These are phyloP conservation scores for Venturia effusa DNA, from an alignment of 2,329 filamentous ascomycete species.

Conservation along the genomic window DNA sequence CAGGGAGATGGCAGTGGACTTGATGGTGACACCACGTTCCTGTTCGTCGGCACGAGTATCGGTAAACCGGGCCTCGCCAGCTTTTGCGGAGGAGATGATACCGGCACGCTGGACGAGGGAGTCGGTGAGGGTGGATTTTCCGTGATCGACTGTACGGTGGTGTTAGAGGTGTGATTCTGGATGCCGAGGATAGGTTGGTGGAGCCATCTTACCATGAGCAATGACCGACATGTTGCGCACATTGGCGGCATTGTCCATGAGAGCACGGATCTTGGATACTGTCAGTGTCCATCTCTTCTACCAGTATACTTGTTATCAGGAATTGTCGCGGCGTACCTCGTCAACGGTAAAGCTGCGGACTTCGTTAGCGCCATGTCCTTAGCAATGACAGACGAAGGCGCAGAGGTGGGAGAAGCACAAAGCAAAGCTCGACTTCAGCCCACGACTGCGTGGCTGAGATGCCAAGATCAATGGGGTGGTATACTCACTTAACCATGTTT, in stretches of 20 bases:
- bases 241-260: constrained; percentile 71
- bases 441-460: background rate
- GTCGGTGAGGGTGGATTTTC: constrained; percentile 99
- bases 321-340: constrained; percentile 46
- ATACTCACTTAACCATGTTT: constrained; percentile 99
- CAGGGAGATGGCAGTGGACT: constrained; percentile 98
- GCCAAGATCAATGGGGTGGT: background rate
- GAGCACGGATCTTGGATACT: constrained; percentile 50
- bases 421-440: background rate
- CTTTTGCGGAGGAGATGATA: constrained; percentile 98
- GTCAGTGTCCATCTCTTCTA: constrained; percentile 7
- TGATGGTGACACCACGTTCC: constrained; percentile 99
- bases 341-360: constrained; percentile 86
- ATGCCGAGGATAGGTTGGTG: background rate
- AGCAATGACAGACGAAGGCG: background rate
- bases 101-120: constrained; percentile 97
- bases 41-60: constrained; percentile 97
- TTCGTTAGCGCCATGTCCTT: background rate
- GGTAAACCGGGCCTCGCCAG: constrained; percentile 89
- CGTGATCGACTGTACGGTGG: constrained; percentile 69
- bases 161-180: constrained; percentile 1
- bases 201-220: constrained; percentile 64
- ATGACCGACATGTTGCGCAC: constrained; percentile 98
- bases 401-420: background rate
- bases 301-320: constrained; percentile 18